Conservation (phyloP, 148 eudicot species). For the Pouteria glomerata region DNA sequence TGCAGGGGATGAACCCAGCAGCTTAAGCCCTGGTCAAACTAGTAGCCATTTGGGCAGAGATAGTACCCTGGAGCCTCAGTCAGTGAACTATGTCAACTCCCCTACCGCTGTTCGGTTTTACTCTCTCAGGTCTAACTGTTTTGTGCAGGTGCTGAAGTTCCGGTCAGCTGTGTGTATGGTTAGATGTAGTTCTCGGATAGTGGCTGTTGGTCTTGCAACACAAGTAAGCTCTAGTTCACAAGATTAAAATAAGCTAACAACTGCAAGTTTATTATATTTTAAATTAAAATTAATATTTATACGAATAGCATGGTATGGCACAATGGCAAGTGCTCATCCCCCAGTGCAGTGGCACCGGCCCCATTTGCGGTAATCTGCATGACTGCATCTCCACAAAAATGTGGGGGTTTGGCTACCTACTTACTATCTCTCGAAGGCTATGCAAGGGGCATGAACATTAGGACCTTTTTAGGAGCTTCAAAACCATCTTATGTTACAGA, state of each 20-base stretch:
- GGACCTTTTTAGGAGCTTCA: no score
- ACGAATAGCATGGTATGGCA: neutral
- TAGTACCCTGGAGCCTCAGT: slow-evolving; percentile 20
- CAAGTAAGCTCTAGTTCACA: slow-evolving; percentile 28
- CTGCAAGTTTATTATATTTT: neutral
- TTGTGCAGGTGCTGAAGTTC: slow-evolving; percentile 36
- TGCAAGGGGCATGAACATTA: no score
- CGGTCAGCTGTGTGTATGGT: slow-evolving; percentile 36
- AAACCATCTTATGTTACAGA: no score
- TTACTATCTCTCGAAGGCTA: no score
- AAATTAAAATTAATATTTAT: neutral
- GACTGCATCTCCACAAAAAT: no score
- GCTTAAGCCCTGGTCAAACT: slow-evolving; percentile 11
- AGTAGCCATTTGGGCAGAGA: slow-evolving; percentile 17
- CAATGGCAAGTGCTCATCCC: neutral
- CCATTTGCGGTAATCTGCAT: no score
- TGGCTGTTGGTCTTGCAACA: slow-evolving; percentile 37
- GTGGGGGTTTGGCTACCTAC: no score
- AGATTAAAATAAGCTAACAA: neutral
- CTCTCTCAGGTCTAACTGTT: slow-evolving; percentile 33
- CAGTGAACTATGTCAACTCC: slow-evolving; percentile 17
- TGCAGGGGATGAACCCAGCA: slow-evolving; percentile 26
- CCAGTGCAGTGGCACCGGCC: no score
- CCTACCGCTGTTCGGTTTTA: slow-evolving; percentile 40
- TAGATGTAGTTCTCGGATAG: slow-evolving; percentile 40